Percentiles rank a stretch among this genome's conserved stretches.
Conservation (phyloP, 1,139 yeast species). For the Geotrichum restrictum region DNA sequence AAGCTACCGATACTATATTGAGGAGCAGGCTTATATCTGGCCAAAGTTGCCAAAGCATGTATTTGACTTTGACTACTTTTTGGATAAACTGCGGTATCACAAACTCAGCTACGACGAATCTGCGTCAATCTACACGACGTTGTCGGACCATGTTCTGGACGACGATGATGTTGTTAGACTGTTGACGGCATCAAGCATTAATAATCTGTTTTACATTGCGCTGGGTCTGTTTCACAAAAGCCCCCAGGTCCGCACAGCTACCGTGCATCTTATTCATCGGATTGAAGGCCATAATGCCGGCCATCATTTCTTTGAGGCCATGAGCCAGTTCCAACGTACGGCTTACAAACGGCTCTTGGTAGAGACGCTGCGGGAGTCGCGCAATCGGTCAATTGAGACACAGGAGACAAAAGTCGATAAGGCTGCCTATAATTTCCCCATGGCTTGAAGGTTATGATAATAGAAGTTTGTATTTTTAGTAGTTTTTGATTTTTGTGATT, state of each 20-base stretch:
- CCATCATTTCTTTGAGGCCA: conserved; percentile 29
- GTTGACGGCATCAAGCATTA: conserved; percentile 30
- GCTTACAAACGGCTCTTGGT: conserved; percentile 31
- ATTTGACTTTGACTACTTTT: conserved; percentile 36
- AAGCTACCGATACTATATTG: conserved; percentile 31
- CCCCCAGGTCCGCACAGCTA: conserved; percentile 31
- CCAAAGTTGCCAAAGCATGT: conserved; percentile 31
- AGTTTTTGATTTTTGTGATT: not conserved
- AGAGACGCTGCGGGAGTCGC: conserved; percentile 10
- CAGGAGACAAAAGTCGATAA: not conserved
- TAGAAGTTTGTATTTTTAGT: not conserved
- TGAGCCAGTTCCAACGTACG: conserved; percentile 33
- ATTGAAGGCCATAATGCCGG: conserved; percentile 38
- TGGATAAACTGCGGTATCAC: conserved; percentile 34
- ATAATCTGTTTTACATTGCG: conserved; percentile 34
- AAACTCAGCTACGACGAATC: conserved; percentile 34
- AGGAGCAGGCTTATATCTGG: conserved; percentile 29
- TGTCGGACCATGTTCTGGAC: conserved; percentile 32
- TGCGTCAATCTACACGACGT: conserved; percentile 30
- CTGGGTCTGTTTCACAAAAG: conserved; percentile 39
- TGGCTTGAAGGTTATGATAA: not conserved
- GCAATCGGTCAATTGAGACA: not conserved
- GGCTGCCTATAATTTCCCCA: not conserved
- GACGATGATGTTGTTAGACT: conserved; percentile 37
- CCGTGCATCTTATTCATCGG: conserved; percentile 33